phyloP scores from a whole-genome alignment of 2,329 filamentous ascomycete species.

The Monilinia laxa region DNA sequence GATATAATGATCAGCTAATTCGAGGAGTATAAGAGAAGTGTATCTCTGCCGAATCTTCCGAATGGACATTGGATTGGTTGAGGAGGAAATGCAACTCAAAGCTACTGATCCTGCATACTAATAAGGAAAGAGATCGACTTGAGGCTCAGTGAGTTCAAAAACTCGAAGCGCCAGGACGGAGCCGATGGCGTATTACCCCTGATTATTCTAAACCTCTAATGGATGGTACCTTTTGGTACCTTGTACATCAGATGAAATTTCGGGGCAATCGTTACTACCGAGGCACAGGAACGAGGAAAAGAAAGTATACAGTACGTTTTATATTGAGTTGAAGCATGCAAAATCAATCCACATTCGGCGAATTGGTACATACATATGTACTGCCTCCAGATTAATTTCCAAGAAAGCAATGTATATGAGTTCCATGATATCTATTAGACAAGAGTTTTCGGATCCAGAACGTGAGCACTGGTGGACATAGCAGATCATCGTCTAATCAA shows the following conservation, averaged over 20 bases:
- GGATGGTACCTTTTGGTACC: slow-evolving; percentile 10
- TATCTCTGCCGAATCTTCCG: background rate
- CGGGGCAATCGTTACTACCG: slow-evolving; percentile 2
- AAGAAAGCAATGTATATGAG: background rate
- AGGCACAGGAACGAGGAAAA: background rate
- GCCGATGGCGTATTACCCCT: slow-evolving; percentile 17
- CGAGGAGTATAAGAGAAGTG: background rate
- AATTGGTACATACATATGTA: background rate
- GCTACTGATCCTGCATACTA: background rate
- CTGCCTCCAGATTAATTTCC: background rate
- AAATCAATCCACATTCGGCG: background rate
- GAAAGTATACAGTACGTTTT: background rate
- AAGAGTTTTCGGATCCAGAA: background rate
- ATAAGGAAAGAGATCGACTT: background rate
- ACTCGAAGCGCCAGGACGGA: slow-evolving; percentile 7
- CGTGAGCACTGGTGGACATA: background rate
- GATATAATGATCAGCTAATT: background rate
- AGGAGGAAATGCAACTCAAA: background rate
- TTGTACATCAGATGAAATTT: slow-evolving; percentile 10
- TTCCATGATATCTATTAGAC: background rate
- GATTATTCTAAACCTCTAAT: background rate
- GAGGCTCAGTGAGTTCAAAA: slow-evolving; percentile 13
- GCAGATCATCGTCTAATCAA: slow-evolving; percentile 10
- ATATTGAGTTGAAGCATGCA: background rate
- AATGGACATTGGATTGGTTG: background rate